Evolutionary conservation across 129 eudicot species (phyloP).

Genomic region (Erigeron canadensis): DNA sequence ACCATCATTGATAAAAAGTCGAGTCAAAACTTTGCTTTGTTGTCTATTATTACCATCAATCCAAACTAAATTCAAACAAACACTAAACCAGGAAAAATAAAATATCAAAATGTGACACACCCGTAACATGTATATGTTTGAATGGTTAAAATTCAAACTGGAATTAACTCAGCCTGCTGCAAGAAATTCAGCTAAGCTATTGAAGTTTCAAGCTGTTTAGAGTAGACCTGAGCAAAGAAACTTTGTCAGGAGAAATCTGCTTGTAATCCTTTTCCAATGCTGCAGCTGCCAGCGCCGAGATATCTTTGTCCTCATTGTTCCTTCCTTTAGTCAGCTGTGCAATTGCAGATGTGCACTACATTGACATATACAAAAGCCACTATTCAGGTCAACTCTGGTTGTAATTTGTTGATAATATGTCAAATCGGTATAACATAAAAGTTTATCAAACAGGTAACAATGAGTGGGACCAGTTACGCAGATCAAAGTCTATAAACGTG

Average conservation of each 20-base stretch:
- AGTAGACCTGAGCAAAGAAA: constrained; percentile 49
- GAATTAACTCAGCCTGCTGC: constrained; percentile 9
- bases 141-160: constrained; percentile 18
- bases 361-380: constrained; percentile 3
- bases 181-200: background rate
- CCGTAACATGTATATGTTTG: constrained; percentile 5
- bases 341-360: constrained; percentile 76
- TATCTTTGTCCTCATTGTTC: constrained; percentile 88
- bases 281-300: constrained; percentile 53
- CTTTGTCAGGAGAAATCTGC: constrained; percentile 56
- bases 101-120: constrained; percentile 9
- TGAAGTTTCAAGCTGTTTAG: constrained; percentile 58
- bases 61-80: constrained; percentile 16
- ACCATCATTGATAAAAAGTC: background rate
- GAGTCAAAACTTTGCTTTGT: constrained; percentile 28
- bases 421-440: no score
- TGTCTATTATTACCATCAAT: constrained; percentile 29
- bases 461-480: no score
- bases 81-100: background rate
- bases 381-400: background rate
- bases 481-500: no score
- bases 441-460: no score
- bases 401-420: no score
- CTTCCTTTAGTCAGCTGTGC: constrained; percentile 75
- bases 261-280: constrained; percentile 84